Base-by-base conservation (phyloP, 768 basidiomycete species). In the Pleurotus ostreatus region DNA sequence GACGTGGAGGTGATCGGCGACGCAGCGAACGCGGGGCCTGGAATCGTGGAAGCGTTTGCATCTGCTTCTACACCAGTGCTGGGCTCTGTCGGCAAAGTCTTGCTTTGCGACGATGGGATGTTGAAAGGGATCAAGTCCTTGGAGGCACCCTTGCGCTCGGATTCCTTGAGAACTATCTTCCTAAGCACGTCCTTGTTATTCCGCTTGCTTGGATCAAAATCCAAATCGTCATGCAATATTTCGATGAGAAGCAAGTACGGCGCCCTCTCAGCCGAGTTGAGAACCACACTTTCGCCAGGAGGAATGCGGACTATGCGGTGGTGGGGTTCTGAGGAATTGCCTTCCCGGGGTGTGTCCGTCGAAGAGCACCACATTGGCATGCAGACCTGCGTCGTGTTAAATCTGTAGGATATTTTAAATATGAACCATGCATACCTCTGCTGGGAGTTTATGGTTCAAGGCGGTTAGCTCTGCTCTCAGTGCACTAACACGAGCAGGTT, bases 241-340 rank as follows among this genome's bases (percentile, higher is more conserved):
- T 99, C 97, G 57, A 98, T 83, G 59, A 95, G 79, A 20, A 99
- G 81, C 16, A 99, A 78, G 67, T 92, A 99, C 4, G 97, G 97
- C 0, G 94, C 94, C 37, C 91, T 83, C 70, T 99, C 95, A 2
- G 97, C 97, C 16, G 96, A 98, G 68, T 99, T 99, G 23, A 99
- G 80, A 8, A 98, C 97, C 45, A 98, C 97, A 56, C 92, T 90
- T 74, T 99, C 97, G 12, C 95, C 93, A 2, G 97, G 96, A 9
- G 96, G 95, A 65, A 99, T 96, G 60, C 97, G 86, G 49, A 98
- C 94, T 51, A 99, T 92, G 43, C 93, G 88, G 68, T 98, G 94
- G 68, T 98, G 96, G 4, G 89, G 84, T 63, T 83, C 76, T 5
- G 80, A 75, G 40, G 76, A 70, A 39, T 70, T 68, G 26, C 64